Conservation (phyloP, 2,329 filamentous ascomycete species). For the Sordariomycetes sp. region DNA sequence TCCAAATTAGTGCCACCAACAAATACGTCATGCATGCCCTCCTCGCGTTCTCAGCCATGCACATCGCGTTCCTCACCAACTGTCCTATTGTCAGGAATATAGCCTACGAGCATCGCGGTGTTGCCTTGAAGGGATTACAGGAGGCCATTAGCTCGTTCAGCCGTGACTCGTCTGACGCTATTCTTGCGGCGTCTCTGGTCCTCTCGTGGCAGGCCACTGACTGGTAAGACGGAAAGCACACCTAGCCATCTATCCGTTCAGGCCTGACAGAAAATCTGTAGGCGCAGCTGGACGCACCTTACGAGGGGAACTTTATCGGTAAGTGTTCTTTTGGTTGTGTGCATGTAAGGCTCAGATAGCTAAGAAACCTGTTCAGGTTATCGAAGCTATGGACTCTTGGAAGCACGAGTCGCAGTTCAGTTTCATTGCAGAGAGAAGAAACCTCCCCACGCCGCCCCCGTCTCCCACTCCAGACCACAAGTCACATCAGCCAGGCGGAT, state of each 20-base stretch:
- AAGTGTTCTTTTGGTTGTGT: constrained; percentile 25
- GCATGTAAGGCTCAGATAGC: not conserved
- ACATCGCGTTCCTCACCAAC: constrained; percentile 81
- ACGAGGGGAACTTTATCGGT: constrained; percentile 87
- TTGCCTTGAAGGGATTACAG: constrained; percentile 78
- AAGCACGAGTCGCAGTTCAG: constrained; percentile 80
- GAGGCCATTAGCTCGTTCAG: constrained; percentile 81
- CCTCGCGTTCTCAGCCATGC: constrained; percentile 86
- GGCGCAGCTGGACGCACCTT: constrained; percentile 85
- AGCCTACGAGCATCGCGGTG: constrained; percentile 78
- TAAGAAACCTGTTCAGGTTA: constrained; percentile 44
- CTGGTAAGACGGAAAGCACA: constrained; percentile 54
- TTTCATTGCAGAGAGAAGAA: constrained; percentile 71
- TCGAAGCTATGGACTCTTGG: constrained; percentile 86
- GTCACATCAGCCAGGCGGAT: constrained; percentile 58
- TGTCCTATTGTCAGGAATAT: constrained; percentile 79
- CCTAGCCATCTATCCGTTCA: not conserved
- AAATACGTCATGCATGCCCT: constrained; percentile 91
- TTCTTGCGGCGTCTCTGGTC: constrained; percentile 82
- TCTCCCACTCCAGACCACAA: constrained; percentile 52
- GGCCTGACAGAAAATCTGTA: constrained; percentile 26
- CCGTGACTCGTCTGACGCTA: constrained; percentile 76
- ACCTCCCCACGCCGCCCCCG: constrained; percentile 55
- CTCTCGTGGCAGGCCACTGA: constrained; percentile 95
- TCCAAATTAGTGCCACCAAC: constrained; percentile 72